phyloP scores from a whole-genome alignment of 2,329 filamentous ascomycete genomes.

The Chaetomium sp. region DNA sequence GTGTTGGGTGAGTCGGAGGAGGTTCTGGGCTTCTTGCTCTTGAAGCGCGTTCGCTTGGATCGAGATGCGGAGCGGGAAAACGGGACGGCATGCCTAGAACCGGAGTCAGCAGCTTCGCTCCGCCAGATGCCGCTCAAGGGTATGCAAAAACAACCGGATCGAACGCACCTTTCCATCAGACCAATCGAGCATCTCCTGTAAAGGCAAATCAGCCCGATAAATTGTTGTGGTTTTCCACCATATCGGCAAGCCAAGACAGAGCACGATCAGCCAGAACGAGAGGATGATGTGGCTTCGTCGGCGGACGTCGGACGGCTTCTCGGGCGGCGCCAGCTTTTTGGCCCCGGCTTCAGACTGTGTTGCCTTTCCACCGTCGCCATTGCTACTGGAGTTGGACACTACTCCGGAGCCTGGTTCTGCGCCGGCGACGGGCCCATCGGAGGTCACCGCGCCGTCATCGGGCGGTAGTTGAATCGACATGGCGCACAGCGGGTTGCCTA shows the following conservation, averaged over 20 bases:
- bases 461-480: conserved; percentile 21
- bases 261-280: conserved; percentile 85
- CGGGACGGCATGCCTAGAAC: conserved; percentile 70
- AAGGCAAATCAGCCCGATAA: conserved; percentile 74
- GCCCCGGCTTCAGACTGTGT: conserved; percentile 10
- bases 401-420: conserved; percentile 4
- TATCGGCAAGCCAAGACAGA: conserved; percentile 79
- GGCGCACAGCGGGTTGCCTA: conserved; percentile 10
- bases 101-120: conserved; percentile 1
- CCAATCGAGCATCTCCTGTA: conserved; percentile 85
- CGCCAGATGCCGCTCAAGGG: not conserved
- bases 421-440: conserved; percentile 1
- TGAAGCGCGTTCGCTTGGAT: conserved; percentile 64
- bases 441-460: conserved; percentile 13
- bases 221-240: conserved; percentile 96
- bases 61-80: conserved; percentile 78
- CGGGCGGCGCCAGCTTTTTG: conserved; percentile 61
- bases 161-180: conserved; percentile 71
- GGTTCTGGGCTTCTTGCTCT: conserved; percentile 60
- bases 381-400: too few relatives aligned
- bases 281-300: conserved; percentile 69
- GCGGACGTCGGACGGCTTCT: conserved; percentile 62
- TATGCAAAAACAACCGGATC: not conserved
- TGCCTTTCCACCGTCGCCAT: not conserved
- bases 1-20: conserved; percentile 76